Conservation (phyloP, 345 rosid genomes). For the Eucalyptus erythrocorys region DNA sequence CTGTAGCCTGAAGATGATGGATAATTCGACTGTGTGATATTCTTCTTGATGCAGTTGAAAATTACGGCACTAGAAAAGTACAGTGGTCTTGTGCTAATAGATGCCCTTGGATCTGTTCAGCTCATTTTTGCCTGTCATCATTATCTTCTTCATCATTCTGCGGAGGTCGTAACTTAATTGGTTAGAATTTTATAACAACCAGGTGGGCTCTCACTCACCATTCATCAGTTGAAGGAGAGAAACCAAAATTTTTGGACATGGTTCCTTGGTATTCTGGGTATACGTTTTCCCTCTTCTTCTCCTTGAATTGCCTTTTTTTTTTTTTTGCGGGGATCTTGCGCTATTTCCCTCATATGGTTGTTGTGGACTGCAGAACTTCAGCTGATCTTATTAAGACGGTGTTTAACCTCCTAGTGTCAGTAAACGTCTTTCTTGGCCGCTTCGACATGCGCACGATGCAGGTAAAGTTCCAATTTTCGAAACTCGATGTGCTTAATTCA, state of each 20-base stretch:
- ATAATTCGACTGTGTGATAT: too few relatives aligned
- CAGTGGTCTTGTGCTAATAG: too few relatives aligned
- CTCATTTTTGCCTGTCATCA: too few relatives aligned
- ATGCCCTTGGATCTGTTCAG: too few relatives aligned
- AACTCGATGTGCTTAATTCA: not conserved
- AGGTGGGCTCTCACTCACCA: constrained; percentile 73
- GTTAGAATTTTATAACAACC: not conserved
- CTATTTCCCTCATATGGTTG: constrained; percentile 1
- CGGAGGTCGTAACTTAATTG: too few relatives aligned
- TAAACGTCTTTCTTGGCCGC: constrained; percentile 95
- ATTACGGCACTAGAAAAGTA: too few relatives aligned
- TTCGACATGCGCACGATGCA: constrained; percentile 99
- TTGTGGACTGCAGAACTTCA: constrained; percentile 67
- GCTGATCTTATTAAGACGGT: constrained; percentile 94
- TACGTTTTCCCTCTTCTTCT: not conserved
- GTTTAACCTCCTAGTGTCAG: constrained; percentile 94
- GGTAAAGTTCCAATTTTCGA: constrained; percentile 21
- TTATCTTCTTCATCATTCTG: too few relatives aligned
- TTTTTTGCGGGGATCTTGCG: not conserved
- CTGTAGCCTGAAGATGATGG: too few relatives aligned
- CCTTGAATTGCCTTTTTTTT: not conserved
- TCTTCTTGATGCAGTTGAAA: too few relatives aligned
- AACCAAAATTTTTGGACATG: constrained; percentile 94
- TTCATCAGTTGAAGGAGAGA: constrained; percentile 28
- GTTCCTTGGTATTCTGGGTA: constrained; percentile 99